Evolutionary conservation across 257 asterid genomes (phyloP).

Genomic region (Handroanthus guayacan): DNA sequence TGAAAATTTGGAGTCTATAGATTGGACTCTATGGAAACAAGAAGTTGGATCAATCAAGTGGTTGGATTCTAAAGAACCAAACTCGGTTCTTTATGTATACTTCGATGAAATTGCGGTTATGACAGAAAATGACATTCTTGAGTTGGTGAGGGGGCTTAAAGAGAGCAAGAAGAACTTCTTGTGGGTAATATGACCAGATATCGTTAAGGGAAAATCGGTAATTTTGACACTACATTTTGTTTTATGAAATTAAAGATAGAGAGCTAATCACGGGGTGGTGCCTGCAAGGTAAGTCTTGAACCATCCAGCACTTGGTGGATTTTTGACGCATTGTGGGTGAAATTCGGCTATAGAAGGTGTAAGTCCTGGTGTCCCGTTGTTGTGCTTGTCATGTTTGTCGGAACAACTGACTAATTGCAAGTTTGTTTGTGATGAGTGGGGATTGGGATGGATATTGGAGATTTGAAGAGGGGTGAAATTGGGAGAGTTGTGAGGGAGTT

Average conservation of each 20-base stretch:
- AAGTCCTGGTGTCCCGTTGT: conserved; percentile 23
- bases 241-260: conserved; percentile 16
- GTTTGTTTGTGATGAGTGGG: conserved; percentile 30
- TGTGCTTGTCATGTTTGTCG: conserved; percentile 25
- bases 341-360: conserved; percentile 31
- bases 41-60: conserved; percentile 30
- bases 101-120: conserved; percentile 24
- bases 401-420: conserved; percentile 25
- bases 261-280: conserved; percentile 36
- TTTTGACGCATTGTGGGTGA: conserved; percentile 35
- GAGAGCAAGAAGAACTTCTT: conserved; percentile 31
- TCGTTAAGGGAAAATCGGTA: conserved; percentile 7
- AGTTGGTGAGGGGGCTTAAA: conserved; percentile 27
- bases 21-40: conserved; percentile 35
- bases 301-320: conserved; percentile 32
- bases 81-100: conserved; percentile 37
- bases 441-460: conserved; percentile 13
- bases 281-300: conserved; percentile 31
- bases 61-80: conserved; percentile 26
- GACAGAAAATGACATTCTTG: conserved; percentile 7
- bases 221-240: conserved; percentile 6
- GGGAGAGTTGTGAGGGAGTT: conserved; percentile 14
- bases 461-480: neutral
- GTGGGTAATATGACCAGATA: conserved; percentile 35
- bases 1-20: conserved; percentile 16